Percentiles rank a stretch among this genome's conserved stretches.
Evolutionary conservation across 345 rosid genomes (phyloP).

Genomic region (Bretschneidera sinensis): DNA sequence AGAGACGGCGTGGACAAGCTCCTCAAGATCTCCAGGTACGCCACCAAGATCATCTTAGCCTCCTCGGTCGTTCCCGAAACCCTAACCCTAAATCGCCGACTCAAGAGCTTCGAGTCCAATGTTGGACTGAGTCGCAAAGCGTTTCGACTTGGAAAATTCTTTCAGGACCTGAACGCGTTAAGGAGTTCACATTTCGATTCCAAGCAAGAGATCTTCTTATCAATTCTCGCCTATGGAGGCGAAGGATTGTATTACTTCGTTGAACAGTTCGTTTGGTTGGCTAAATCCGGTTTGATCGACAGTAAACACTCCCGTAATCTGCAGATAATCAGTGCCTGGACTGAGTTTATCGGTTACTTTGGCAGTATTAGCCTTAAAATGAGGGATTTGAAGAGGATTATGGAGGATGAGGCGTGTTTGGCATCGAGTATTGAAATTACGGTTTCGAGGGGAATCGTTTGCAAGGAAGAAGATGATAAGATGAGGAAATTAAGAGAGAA

Average conservation of each 20-base stretch:
- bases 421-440: conserved; percentile 47
- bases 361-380: conserved; percentile 69
- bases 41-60: conserved; percentile 72
- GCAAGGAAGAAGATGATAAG: conserved; percentile 41
- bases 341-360: conserved; percentile 66
- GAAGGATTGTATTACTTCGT: conserved; percentile 80
- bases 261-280: conserved; percentile 82
- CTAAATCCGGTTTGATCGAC: conserved; percentile 80
- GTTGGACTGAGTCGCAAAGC: conserved; percentile 98
- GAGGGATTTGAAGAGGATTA: conserved; percentile 62
- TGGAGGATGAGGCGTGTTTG: conserved; percentile 47
- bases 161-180: conserved; percentile 75
- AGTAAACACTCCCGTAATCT: conserved; percentile 38
- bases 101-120: conserved; percentile 83
- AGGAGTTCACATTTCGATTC: conserved; percentile 47
- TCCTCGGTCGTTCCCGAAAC: conserved; percentile 54
- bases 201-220: conserved; percentile 34
- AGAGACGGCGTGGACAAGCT: conserved; percentile 94
- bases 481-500: conserved; percentile 60
- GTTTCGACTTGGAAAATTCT: conserved; percentile 86
- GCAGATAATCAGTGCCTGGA: conserved; percentile 73
- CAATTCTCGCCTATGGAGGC: conserved; percentile 68
- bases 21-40: conserved; percentile 84
- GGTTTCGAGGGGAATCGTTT: conserved; percentile 38
- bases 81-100: conserved; percentile 30